A percentile compares a stretch with the other conserved stretches of the same genome.
Conservation (phyloP, 2,329 filamentous ascomycete species). For the Botrytis galanthina region DNA sequence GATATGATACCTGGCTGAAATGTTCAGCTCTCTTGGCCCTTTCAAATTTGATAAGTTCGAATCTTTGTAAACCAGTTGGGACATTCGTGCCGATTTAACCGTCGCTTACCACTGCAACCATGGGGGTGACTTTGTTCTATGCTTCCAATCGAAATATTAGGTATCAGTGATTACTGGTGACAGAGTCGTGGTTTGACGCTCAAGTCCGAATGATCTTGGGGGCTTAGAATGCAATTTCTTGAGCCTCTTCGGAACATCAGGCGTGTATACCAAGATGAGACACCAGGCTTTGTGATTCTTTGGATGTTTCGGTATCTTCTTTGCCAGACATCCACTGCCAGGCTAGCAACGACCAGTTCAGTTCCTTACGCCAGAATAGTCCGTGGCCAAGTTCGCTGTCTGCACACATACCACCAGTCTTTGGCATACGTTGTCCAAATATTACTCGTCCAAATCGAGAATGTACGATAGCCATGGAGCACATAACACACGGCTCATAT, state of each 20-base stretch:
- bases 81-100: background rate
- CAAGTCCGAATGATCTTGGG: background rate
- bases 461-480: conserved; percentile 93
- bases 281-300: background rate
- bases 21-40: background rate
- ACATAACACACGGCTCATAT: conserved; percentile 95
- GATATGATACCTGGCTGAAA: background rate
- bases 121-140: background rate
- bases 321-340: conserved; percentile 56
- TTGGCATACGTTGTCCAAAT: conserved; percentile 74
- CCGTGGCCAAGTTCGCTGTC: conserved; percentile 67
- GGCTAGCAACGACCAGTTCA: conserved; percentile 82
- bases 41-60: background rate
- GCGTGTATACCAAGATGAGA: conserved; percentile 2
- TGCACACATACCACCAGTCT: conserved; percentile 79
- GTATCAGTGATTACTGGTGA: too few relatives aligned
- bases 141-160: background rate
- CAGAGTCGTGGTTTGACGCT: background rate
- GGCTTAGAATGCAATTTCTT: background rate
- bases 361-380: conserved; percentile 69
- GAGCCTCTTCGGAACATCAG: background rate
- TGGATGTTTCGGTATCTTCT: background rate
- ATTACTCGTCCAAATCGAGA: conserved; percentile 86
- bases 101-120: background rate
- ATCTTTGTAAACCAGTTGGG: background rate